These are phyloP conservation scores for Elymus sibiricus DNA, from an alignment of 176 grass and related monocot species.

Conservation along the genomic window DNA sequence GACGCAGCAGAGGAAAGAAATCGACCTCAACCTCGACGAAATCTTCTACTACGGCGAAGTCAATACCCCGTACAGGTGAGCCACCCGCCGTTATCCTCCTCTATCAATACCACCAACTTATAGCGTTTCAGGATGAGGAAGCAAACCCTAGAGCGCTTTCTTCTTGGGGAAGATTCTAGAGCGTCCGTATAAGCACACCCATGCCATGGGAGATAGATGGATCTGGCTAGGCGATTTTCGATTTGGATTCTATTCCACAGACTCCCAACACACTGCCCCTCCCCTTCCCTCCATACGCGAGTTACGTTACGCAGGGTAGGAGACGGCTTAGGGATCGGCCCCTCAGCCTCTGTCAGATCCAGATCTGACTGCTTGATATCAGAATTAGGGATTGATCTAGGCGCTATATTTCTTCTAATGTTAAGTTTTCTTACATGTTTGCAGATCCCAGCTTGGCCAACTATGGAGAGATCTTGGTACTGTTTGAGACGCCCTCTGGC, in stretches of 20 bases:
- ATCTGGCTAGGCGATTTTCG: not conserved
- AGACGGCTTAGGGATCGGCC: not conserved
- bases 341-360: not conserved
- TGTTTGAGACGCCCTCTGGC: not conserved
- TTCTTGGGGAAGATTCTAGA: not conserved
- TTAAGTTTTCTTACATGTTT: not conserved
- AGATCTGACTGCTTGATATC: too few relatives aligned
- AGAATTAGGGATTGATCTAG: too few relatives aligned
- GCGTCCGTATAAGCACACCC: not conserved
- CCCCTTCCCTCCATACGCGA: not conserved
- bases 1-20: not conserved
- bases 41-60: not conserved
- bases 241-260: not conserved
- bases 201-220: not conserved
- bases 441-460: not conserved
- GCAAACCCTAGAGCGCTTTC: not conserved
- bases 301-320: too few relatives aligned
- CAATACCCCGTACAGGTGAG: not conserved
- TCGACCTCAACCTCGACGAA: not conserved
- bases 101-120: not conserved
- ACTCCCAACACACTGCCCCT: not conserved
- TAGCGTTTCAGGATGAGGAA: not conserved
- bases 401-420: too few relatives aligned
- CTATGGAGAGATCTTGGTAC: not conserved
- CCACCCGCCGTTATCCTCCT: not conserved